Evolutionary conservation across 768 basidiomycete genomes (phyloP).

Genomic region (Boletus sensibilis): DNA sequence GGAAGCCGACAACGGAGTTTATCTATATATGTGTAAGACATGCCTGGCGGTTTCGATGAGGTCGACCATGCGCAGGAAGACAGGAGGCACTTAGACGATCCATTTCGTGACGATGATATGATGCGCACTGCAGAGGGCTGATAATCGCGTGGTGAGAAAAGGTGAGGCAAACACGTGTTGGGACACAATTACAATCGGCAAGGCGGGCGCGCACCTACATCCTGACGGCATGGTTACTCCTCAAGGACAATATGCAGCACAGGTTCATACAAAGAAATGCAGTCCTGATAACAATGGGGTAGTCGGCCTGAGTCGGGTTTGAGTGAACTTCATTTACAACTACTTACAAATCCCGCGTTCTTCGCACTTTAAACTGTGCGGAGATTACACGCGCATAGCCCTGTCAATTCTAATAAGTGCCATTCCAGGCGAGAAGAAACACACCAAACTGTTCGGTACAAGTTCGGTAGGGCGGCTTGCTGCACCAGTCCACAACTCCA

Average conservation of each 20-base stretch:
- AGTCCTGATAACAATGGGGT: conserved; percentile 1
- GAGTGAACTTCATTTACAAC: background rate
- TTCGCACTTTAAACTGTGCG: conserved; percentile 6
- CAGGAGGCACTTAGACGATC: conserved; percentile 23
- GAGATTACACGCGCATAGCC: conserved; percentile 25
- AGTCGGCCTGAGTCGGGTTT: background rate
- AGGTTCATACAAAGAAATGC: conserved; percentile 14
- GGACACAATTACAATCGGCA: background rate
- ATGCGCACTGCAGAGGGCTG: conserved; percentile 32
- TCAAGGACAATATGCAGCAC: conserved; percentile 7
- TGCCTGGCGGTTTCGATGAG: conserved; percentile 39
- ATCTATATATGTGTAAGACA: conserved; percentile 30
- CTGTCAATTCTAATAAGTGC: conserved; percentile 5
- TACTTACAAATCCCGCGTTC: background rate
- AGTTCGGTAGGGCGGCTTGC: background rate
- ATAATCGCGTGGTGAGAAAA: conserved; percentile 35
- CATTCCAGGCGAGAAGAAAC: conserved; percentile 9
- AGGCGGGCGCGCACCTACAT: conserved; percentile 15
- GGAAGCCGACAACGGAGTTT: conserved; percentile 20
- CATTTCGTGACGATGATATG: conserved; percentile 29
- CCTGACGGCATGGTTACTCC: conserved; percentile 3
- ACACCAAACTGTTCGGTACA: background rate
- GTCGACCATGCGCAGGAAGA: conserved; percentile 29
- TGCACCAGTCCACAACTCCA: background rate
- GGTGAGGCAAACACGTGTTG: conserved; percentile 35